Evolutionary conservation across 2,329 filamentous ascomycete genomes (phyloP).

Genomic region (Falciphora oryzae): DNA sequence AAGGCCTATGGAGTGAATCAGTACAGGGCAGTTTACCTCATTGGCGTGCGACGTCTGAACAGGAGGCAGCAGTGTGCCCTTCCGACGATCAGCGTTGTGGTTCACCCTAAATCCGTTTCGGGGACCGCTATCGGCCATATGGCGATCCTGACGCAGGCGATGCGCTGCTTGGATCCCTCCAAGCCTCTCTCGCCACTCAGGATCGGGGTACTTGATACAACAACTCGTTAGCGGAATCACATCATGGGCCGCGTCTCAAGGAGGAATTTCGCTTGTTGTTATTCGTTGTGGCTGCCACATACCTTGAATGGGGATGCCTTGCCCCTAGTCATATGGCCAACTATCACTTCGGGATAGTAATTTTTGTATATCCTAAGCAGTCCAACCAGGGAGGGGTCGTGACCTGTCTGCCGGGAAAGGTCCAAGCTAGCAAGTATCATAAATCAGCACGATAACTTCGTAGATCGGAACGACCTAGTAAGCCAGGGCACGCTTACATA

Average conservation of each 20-base stretch:
- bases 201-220: constrained; percentile 59
- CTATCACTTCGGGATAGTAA: constrained; percentile 84
- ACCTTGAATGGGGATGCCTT: constrained; percentile 59
- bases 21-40: constrained; percentile 40
- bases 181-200: constrained; percentile 65
- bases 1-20: neutral
- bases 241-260: neutral
- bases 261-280: neutral
- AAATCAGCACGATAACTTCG: neutral
- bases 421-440: constrained; percentile 38
- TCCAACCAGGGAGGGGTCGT: constrained; percentile 68
- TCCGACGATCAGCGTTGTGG: constrained; percentile 33
- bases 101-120: constrained; percentile 59
- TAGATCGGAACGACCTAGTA: too few relatives aligned
- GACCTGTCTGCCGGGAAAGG: constrained; percentile 55
- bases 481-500: constrained; percentile 52
- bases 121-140: constrained; percentile 31
- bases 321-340: constrained; percentile 60
- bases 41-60: constrained; percentile 70
- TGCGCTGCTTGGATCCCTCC: constrained; percentile 59
- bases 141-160: constrained; percentile 36
- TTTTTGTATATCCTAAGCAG: constrained; percentile 81
- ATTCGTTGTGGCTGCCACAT: constrained; percentile 10
- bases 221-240: neutral
- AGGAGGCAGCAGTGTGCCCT: constrained; percentile 46